Evolutionary conservation across 192 early-diverging fungal species (phyloP).

Genomic region (Pilaira anomala): DNA sequence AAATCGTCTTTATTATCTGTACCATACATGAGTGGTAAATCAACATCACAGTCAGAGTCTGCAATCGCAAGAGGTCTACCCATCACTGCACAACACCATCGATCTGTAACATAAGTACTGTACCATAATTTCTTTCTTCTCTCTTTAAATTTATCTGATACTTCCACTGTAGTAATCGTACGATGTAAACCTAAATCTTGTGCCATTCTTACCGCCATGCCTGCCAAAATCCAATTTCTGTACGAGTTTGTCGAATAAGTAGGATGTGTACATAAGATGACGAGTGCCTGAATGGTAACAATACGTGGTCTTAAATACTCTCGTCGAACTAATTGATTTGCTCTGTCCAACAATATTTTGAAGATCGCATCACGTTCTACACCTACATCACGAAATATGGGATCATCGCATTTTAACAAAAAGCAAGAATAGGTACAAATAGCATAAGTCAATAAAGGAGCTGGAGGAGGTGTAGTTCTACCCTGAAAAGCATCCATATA

Average conservation of each 20-base stretch:
- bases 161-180: conserved; percentile 44
- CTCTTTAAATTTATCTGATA: conserved; percentile 49
- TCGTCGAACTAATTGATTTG: conserved; percentile 40
- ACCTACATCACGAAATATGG: conserved; percentile 11
- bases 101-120: conserved; percentile 64
- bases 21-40: conserved; percentile 22
- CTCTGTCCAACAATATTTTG: conserved; percentile 10
- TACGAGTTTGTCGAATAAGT: conserved; percentile 17
- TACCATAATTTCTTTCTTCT: conserved; percentile 69
- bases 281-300: conserved; percentile 57
- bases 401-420: conserved; percentile 6
- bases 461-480: neutral
- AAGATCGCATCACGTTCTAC: conserved; percentile 13
- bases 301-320: conserved; percentile 55
- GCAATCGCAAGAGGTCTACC: conserved; percentile 44
- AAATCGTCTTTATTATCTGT: conserved; percentile 8
- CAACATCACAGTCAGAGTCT: conserved; percentile 41
- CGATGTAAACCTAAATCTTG: conserved; percentile 79
- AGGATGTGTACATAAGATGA: conserved; percentile 59
- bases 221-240: conserved; percentile 29
- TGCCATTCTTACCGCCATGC: conserved; percentile 69
- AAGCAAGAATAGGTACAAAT: conserved; percentile 24
- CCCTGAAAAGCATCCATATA: conserved; percentile 22
- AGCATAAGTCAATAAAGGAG: conserved; percentile 22
- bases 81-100: conserved; percentile 47